Evolutionary conservation across 768 basidiomycete genomes (phyloP).

Genomic region (Pulveroboletus sp.): DNA sequence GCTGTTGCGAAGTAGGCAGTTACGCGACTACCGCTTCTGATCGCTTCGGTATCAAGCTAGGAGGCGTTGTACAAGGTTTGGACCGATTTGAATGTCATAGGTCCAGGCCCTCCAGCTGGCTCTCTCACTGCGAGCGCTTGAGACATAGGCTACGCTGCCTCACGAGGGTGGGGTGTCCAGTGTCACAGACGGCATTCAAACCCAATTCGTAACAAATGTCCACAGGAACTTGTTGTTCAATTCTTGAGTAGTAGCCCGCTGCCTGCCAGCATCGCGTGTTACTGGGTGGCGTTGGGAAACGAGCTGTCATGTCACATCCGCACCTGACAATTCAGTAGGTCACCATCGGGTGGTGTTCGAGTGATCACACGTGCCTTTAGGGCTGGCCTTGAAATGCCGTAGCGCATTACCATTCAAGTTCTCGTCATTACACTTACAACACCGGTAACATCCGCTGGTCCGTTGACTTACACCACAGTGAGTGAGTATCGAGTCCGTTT

Average conservation of each 20-base stretch:
- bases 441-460: slow-evolving; percentile 1
- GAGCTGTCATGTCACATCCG: background rate
- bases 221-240: slow-evolving; percentile 26
- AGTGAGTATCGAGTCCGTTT: slow-evolving; percentile 19
- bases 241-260: background rate
- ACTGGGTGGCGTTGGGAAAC: slow-evolving; percentile 9
- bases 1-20: background rate
- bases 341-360: background rate
- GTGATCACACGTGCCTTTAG: slow-evolving; percentile 23
- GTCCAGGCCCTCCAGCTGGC: background rate
- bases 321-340: slow-evolving; percentile 3
- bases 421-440: too few species aligned
- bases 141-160: too few species aligned
- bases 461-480: slow-evolving; percentile 1
- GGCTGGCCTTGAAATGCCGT: slow-evolving; percentile 19
- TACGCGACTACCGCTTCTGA: background rate
- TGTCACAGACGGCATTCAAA: slow-evolving; percentile 22
- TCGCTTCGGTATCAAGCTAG: slow-evolving; percentile 7
- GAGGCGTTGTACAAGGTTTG: slow-evolving; percentile 5
- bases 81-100: slow-evolving; percentile 6
- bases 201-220: slow-evolving; percentile 2
- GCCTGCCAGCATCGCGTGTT: slow-evolving; percentile 1
- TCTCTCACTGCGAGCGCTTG: too few species aligned
- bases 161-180: too few species aligned
- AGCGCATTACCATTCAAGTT: background rate